Evolutionary conservation across 495 filamentous ascomycete species (phyloP).

Genomic region (Talaromyces nanjingensis): DNA sequence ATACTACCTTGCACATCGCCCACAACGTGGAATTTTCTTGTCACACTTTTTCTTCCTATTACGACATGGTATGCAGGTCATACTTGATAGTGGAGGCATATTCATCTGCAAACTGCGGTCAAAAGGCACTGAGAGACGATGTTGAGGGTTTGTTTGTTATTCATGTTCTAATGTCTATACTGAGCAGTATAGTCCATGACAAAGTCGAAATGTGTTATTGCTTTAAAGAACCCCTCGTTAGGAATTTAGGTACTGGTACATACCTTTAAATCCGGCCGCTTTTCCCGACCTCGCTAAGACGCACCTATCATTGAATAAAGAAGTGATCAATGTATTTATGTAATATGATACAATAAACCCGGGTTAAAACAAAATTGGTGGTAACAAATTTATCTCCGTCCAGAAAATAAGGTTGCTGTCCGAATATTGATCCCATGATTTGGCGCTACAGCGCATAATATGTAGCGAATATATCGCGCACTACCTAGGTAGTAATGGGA

Average conservation of each 20-base stretch:
- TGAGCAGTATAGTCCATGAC: background rate
- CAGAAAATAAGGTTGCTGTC: no score
- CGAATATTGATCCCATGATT: no score
- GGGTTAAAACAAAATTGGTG: no score
- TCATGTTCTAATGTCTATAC: background rate
- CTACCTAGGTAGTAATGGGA: no score
- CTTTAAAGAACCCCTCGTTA: background rate
- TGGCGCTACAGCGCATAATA: no score
- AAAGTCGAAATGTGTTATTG: background rate
- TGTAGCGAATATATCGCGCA: no score
- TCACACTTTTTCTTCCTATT: slow-evolving; percentile 6
- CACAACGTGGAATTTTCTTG: slow-evolving; percentile 3
- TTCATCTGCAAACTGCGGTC: background rate
- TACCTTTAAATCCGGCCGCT: background rate
- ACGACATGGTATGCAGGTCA: slow-evolving; percentile 2
- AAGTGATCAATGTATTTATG: no score
- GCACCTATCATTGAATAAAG: no score
- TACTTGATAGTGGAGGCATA: slow-evolving; percentile 1
- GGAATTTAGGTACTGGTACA: background rate
- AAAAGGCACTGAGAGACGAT: background rate
- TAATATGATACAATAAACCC: no score
- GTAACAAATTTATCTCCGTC: no score
- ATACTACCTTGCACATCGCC: slow-evolving; percentile 1
- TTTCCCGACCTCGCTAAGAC: background rate
- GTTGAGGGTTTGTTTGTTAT: background rate